Evolutionary conservation across 1,284 basidiomycete genomes (phyloP).

Genomic region (Testicularia cyperi): DNA sequence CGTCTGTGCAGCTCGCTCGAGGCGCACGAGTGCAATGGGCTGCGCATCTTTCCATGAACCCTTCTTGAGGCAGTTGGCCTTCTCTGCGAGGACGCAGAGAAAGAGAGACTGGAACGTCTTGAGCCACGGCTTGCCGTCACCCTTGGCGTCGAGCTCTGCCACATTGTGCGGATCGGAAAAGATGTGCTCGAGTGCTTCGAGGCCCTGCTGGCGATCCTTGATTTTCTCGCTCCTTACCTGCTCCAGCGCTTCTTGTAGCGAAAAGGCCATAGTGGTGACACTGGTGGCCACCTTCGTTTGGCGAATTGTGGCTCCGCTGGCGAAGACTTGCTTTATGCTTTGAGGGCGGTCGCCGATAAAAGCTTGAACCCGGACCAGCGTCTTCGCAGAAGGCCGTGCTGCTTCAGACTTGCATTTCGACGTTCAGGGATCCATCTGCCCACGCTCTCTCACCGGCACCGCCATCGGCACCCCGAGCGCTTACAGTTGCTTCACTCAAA

Average conservation of each 20-base stretch:
- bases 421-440: too few species aligned
- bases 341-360: too few species aligned
- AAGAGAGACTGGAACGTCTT: slow-evolving; percentile 75
- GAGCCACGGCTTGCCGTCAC: slow-evolving; percentile 67
- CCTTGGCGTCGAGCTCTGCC: slow-evolving; percentile 66
- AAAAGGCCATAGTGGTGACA: slow-evolving; percentile 28
- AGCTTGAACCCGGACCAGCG: too few species aligned
- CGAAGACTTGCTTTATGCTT: too few species aligned
- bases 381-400: too few species aligned
- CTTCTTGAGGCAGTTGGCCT: slow-evolving; percentile 66
- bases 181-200: slow-evolving; percentile 66
- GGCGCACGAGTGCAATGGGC: slow-evolving; percentile 65
- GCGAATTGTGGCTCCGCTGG: too few species aligned
- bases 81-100: slow-evolving; percentile 69
- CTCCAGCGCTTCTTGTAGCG: slow-evolving; percentile 33
- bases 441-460: too few species aligned
- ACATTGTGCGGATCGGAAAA: slow-evolving; percentile 68
- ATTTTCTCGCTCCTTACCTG: slow-evolving; percentile 65
- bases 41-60: slow-evolving; percentile 56
- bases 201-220: slow-evolving; percentile 72
- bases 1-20: slow-evolving; percentile 69
- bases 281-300: too few species aligned
- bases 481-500: too few species aligned
- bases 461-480: too few species aligned
- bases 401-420: too few species aligned